Percentiles rank a stretch among this genome's conserved stretches.
Conservation (phyloP, 805 yeast species). For the Metschnikowia proteae region DNA sequence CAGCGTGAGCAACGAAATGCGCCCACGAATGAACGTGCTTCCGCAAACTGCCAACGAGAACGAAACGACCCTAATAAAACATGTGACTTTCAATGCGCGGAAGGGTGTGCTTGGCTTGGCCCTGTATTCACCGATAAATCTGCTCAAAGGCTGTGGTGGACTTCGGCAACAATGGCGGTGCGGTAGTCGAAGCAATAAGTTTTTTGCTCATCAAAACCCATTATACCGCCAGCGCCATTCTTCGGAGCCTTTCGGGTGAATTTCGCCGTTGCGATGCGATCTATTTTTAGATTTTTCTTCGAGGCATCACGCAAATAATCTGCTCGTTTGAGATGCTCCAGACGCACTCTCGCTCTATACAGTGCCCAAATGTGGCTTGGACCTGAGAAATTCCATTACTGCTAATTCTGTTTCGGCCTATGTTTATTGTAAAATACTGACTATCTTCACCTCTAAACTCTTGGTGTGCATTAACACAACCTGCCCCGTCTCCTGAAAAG, state of each 20-base stretch:
- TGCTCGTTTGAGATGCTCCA: not conserved
- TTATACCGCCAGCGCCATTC: not conserved
- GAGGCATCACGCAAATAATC: not conserved
- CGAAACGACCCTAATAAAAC: not conserved
- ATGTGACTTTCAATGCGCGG: not conserved
- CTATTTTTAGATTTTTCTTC: slow-evolving; percentile 1
- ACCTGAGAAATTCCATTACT: not conserved
- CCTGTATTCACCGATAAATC: not conserved
- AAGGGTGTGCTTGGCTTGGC: not conserved
- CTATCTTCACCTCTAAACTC: slow-evolving; percentile 51
- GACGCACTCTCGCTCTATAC: not conserved
- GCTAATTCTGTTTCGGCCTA: not conserved
- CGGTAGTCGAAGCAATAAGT: not conserved
- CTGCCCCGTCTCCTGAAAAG: slow-evolving; percentile 62
- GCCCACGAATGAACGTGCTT: not conserved
- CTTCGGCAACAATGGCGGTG: too few relatives aligned
- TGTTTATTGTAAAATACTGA: slow-evolving; percentile 28
- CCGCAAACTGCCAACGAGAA: not conserved
- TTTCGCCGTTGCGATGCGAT: not conserved
- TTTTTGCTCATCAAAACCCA: not conserved
- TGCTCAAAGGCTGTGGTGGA: too few relatives aligned
- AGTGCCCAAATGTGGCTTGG: not conserved
- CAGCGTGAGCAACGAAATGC: not conserved
- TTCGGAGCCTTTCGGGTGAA: not conserved
- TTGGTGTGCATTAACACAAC: slow-evolving; percentile 58